Percentiles rank a stretch among this genome's conserved stretches.
Conservation (phyloP, 139 green algal species). For the Auxenochlorella pyrenoidosa region DNA sequence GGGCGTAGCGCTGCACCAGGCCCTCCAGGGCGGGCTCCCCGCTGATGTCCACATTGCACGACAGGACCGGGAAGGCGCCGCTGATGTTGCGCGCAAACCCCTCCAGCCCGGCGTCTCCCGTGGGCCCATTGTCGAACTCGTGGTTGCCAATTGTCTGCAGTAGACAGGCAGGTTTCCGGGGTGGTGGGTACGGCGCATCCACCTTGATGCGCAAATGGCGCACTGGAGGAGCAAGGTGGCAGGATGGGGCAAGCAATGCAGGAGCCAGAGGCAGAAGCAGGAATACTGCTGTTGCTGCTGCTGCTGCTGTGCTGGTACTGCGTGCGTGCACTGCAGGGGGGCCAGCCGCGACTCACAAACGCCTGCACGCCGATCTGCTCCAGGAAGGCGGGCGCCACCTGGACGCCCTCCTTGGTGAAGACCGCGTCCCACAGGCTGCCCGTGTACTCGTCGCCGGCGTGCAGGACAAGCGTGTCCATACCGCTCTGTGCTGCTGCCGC, state of each 20-base stretch:
- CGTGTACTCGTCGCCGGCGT: constrained; percentile 6
- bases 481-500: neutral
- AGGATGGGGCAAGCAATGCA: neutral
- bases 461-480: constrained; percentile 1
- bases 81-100: neutral
- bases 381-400: neutral
- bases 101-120: neutral
- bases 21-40: constrained; percentile 7
- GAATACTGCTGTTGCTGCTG: neutral
- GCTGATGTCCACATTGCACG: constrained; percentile 20
- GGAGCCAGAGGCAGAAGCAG: neutral
- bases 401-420: neutral
- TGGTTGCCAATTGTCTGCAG: constrained; percentile 17
- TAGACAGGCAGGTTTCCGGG: neutral
- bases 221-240: neutral
- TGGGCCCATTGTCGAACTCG: constrained; percentile 14
- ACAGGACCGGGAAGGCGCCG: neutral
- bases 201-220: too few relatives aligned
- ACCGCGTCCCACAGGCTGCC: neutral
- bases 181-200: too few relatives aligned
- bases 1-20: constrained; percentile 1
- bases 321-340: too few relatives aligned
- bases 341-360: neutral
- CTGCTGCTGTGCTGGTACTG: too few relatives aligned
- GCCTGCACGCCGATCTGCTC: constrained; percentile 25